phyloP scores from a whole-genome alignment of 257 asterid genomes.

The Forsythia suspensa region DNA sequence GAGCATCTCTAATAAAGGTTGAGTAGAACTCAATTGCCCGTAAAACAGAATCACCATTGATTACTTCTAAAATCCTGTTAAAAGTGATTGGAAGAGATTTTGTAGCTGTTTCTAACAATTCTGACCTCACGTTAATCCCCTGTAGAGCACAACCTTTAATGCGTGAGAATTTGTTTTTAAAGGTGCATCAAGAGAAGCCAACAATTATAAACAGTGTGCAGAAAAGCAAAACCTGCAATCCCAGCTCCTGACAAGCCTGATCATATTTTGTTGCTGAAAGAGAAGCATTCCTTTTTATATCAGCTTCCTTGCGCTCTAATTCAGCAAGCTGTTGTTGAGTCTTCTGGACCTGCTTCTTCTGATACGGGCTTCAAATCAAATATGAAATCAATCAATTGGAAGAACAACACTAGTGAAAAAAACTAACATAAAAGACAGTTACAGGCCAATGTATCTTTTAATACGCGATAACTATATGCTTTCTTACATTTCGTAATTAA shows the following conservation, averaged over 20 bases:
- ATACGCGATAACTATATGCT: background rate
- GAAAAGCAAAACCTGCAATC: slow-evolving; percentile 68
- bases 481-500: slow-evolving; percentile 91
- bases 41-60: slow-evolving; percentile 73
- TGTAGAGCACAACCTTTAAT: slow-evolving; percentile 30
- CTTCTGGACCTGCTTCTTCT: slow-evolving; percentile 89
- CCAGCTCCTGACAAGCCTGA: slow-evolving; percentile 95
- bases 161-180: background rate
- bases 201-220: background rate
- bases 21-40: slow-evolving; percentile 76
- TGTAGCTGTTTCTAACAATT: slow-evolving; percentile 72
- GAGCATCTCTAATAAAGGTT: slow-evolving; percentile 76
- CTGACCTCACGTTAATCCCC: slow-evolving; percentile 86
- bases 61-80: slow-evolving; percentile 61
- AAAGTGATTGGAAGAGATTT: slow-evolving; percentile 78
- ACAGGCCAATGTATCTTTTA: slow-evolving; percentile 1
- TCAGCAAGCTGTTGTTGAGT: slow-evolving; percentile 88
- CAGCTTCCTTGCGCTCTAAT: slow-evolving; percentile 85
- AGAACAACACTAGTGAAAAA: background rate
- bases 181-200: background rate
- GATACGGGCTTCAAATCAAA: slow-evolving; percentile 64
- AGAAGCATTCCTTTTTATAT: slow-evolving; percentile 87
- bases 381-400: slow-evolving; percentile 14
- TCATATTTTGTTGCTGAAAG: slow-evolving; percentile 84
- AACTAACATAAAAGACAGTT: background rate